Evolutionary conservation across 1,139 yeast species (phyloP).

Genomic region (Zygoascus meyerae): DNA sequence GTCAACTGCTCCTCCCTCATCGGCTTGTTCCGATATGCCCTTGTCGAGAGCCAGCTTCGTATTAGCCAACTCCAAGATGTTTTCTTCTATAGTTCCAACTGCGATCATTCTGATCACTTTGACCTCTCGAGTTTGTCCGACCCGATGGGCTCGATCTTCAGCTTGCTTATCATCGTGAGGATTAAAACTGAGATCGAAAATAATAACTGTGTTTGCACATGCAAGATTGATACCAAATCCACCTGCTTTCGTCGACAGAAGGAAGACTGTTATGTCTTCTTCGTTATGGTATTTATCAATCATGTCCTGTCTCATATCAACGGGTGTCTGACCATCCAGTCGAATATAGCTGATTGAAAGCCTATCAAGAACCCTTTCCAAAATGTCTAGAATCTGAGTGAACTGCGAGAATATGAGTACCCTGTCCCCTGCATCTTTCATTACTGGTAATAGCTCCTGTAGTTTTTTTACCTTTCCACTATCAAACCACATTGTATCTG

Average conservation of each 20-base stretch:
- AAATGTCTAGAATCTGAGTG: constrained; percentile 84
- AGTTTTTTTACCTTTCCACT: constrained; percentile 72
- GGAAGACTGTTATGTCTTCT: constrained; percentile 72
- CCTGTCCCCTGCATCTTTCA: constrained; percentile 62
- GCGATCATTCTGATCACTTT: constrained; percentile 72
- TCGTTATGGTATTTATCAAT: constrained; percentile 88
- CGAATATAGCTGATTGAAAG: constrained; percentile 70
- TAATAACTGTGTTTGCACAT: constrained; percentile 88
- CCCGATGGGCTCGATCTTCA: constrained; percentile 96
- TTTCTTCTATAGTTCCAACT: constrained; percentile 78
- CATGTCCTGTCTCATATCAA: constrained; percentile 85
- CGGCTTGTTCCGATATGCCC: constrained; percentile 49
- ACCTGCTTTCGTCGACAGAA: constrained; percentile 93
- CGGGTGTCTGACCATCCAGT: constrained; percentile 90
- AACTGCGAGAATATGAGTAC: constrained; percentile 82
- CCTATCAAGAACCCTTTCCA: constrained; percentile 67
- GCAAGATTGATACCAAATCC: constrained; percentile 96
- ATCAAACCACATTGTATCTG: constrained; percentile 53
- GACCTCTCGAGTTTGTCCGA: constrained; percentile 90
- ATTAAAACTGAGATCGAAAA: constrained; percentile 89
- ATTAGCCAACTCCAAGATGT: constrained; percentile 77
- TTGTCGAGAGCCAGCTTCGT: constrained; percentile 85
- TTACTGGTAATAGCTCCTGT: constrained; percentile 50
- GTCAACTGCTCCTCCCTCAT: constrained; percentile 39
- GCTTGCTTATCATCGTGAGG: constrained; percentile 99